phyloP scores from a whole-genome alignment of 306 rosid genomes.

The Malus sieversii region DNA sequence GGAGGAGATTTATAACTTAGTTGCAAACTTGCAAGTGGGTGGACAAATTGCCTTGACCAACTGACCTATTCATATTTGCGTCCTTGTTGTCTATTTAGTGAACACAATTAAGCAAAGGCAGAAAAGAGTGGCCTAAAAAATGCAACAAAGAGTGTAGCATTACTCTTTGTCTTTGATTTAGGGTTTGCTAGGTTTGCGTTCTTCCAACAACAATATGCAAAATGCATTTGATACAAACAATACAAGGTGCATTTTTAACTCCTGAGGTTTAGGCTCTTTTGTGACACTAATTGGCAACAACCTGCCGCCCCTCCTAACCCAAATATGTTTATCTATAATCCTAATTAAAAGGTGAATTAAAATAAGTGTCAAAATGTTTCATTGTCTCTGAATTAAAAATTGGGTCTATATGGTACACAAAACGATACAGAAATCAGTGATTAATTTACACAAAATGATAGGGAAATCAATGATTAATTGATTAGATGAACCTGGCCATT shows the following conservation, averaged over 20 bases:
- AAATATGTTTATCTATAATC: neutral
- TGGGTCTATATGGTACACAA: slow-evolving; percentile 7
- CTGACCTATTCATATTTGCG: neutral
- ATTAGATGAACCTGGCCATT: neutral
- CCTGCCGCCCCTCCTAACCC: neutral
- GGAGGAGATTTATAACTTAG: too few relatives aligned
- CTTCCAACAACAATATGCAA: neutral
- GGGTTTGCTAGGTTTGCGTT: slow-evolving; percentile 3
- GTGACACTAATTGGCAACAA: slow-evolving; percentile 5
- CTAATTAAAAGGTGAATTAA: neutral
- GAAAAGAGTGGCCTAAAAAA: neutral
- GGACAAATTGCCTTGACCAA: neutral
- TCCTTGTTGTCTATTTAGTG: neutral
- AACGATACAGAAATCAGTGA: slow-evolving; percentile 13
- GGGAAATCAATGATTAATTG: slow-evolving; percentile 3
- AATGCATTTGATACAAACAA: neutral
- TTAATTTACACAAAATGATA: slow-evolving; percentile 8
- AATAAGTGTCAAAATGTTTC: neutral
- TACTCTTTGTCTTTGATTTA: neutral
- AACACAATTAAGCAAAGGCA: neutral
- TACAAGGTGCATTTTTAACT: neutral
- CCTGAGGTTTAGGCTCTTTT: slow-evolving; percentile 2
- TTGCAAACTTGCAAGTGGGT: neutral
- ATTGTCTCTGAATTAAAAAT: slow-evolving; percentile 1
- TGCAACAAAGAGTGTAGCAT: neutral